Percentiles rank a stretch among this genome's conserved stretches.
phyloP scores from a whole-genome alignment of 306 rosid genomes.

The Canavalia ensiformis region DNA sequence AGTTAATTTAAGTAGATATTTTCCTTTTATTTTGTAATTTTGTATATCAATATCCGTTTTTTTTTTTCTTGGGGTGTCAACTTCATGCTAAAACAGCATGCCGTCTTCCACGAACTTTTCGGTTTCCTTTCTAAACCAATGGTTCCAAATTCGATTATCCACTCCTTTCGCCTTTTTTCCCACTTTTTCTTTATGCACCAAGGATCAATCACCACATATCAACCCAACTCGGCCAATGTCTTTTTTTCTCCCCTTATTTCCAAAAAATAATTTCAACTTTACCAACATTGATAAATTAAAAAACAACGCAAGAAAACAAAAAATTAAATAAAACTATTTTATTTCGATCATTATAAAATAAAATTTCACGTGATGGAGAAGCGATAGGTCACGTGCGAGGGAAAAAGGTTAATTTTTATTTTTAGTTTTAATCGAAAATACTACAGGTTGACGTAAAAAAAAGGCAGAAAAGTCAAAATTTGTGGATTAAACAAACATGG shows the following conservation, averaged over 20 bases:
- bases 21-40: background rate
- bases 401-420: background rate
- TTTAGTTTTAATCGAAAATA: background rate
- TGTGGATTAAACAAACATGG: background rate
- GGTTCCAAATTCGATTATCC: constrained; percentile 51
- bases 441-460: constrained; percentile 14
- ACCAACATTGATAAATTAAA: background rate
- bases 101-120: constrained; percentile 41
- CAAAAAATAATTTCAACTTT: background rate
- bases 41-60: background rate
- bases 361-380: background rate
- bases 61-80: constrained; percentile 12
- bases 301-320: background rate
- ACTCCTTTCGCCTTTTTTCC: constrained; percentile 25
- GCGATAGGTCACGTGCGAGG: background rate
- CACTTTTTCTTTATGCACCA: constrained; percentile 27
- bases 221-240: constrained; percentile 27
- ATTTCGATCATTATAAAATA: background rate
- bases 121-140: constrained; percentile 28
- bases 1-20: too few relatives aligned
- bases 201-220: constrained; percentile 34
- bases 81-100: constrained; percentile 35
- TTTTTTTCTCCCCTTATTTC: background rate
- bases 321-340: too few relatives aligned
- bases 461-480: constrained; percentile 17